Conservation (phyloP, 805 yeast genomes). For the Torulaspora indica region DNA sequence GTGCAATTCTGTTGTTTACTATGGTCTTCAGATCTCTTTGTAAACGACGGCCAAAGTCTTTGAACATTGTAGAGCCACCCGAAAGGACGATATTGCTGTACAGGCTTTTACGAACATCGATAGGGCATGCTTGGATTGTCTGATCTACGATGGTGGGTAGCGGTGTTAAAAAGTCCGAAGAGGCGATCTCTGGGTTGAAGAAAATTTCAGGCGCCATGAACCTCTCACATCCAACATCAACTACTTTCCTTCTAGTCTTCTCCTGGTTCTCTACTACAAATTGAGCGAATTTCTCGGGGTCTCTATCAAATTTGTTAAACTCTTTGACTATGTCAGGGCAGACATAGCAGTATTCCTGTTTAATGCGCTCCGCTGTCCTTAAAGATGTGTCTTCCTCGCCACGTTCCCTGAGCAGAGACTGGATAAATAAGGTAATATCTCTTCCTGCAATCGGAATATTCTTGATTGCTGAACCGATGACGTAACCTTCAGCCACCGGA, state of each 20-base stretch:
- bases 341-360: conserved; percentile 94
- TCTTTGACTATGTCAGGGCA: conserved; percentile 97
- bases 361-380: conserved; percentile 93
- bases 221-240: conserved; percentile 96
- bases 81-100: conserved; percentile 92
- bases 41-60: conserved; percentile 94
- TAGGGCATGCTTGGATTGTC: conserved; percentile 92
- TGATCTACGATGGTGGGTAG: conserved; percentile 93
- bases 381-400: conserved; percentile 92
- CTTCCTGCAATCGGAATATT: conserved; percentile 98
- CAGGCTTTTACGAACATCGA: conserved; percentile 94
- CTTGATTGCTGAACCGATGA: conserved; percentile 94
- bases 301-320: conserved; percentile 88
- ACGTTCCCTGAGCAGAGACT: conserved; percentile 89
- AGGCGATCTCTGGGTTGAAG: conserved; percentile 95
- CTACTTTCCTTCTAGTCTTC: conserved; percentile 56
- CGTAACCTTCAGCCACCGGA: conserved; percentile 99
- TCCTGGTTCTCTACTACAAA: conserved; percentile 78
- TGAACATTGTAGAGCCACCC: conserved; percentile 98
- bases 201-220: conserved; percentile 98
- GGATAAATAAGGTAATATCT: conserved; percentile 92
- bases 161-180: conserved; percentile 92
- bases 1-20: conserved; percentile 82
- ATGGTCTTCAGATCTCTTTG: conserved; percentile 88
- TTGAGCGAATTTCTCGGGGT: conserved; percentile 90